Percentiles rank a stretch among this genome's conserved stretches.
Conservation (phyloP, 768 basidiomycete genomes). For the Rhizopogon vinicolor region DNA sequence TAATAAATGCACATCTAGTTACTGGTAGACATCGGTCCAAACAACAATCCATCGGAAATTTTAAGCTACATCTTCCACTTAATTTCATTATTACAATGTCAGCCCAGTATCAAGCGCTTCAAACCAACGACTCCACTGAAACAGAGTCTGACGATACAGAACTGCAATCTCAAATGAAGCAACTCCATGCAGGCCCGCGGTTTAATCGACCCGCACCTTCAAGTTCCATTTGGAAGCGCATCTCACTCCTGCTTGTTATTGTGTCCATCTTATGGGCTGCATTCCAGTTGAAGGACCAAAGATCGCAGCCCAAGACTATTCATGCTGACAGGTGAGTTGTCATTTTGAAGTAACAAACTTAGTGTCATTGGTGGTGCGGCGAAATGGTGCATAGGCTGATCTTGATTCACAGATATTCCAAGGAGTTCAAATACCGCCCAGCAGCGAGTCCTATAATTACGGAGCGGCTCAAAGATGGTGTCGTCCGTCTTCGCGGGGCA, state of each 20-base stretch:
- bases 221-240: slow-evolving; percentile 38
- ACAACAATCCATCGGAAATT: no score
- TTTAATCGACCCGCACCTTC: slow-evolving; percentile 36
- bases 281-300: slow-evolving; percentile 25
- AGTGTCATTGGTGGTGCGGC: not conserved
- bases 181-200: slow-evolving; percentile 19
- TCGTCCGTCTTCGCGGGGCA: slow-evolving; percentile 64
- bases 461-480: slow-evolving; percentile 69
- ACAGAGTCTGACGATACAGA: not conserved
- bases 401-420: slow-evolving; percentile 60
- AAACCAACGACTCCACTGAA: not conserved
- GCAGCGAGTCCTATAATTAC: slow-evolving; percentile 84
- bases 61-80: no score
- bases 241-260: slow-evolving; percentile 37
- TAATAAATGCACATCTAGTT: no score
- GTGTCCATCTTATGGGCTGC: slow-evolving; percentile 41
- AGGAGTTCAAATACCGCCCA: slow-evolving; percentile 76
- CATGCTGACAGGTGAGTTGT: slow-evolving; percentile 58
- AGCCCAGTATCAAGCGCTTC: not conserved
- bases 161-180: not conserved
- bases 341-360: not conserved
- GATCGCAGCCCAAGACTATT: slow-evolving; percentile 40
- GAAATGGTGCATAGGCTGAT: not conserved
- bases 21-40: no score
- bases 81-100: no score